A percentile compares a stretch with the other conserved stretches of the same genome.
Conservation (phyloP, 2,329 filamentous ascomycete genomes). For the Diaporthe amygdali region DNA sequence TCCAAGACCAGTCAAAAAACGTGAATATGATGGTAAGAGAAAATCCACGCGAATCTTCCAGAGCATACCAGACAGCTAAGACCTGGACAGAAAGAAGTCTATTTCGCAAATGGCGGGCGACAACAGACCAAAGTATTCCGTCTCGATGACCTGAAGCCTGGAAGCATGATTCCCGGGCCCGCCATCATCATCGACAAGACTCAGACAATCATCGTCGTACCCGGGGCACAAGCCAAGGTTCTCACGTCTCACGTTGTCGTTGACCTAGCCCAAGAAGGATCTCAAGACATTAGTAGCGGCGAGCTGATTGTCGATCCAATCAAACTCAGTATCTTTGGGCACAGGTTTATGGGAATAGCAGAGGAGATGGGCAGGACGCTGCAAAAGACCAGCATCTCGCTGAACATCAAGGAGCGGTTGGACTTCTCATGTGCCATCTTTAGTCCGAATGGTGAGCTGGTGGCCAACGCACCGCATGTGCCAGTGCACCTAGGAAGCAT, state of each 20-base stretch:
- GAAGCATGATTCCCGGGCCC: conserved; percentile 28
- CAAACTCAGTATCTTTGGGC: conserved; percentile 58
- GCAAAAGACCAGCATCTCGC: conserved; percentile 60
- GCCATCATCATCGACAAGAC: conserved; percentile 32
- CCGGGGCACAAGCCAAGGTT: conserved; percentile 17
- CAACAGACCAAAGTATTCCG: neutral
- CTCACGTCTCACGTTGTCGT: conserved; percentile 36
- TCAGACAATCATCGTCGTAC: conserved; percentile 22
- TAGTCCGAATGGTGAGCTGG: conserved; percentile 44
- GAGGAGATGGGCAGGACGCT: conserved; percentile 64
- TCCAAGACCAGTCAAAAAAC: neutral
- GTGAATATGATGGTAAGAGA: neutral
- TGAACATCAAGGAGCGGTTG: conserved; percentile 49
- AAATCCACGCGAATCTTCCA: neutral
- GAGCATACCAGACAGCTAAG: neutral
- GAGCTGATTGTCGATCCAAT: conserved; percentile 48
- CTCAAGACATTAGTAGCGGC: neutral
- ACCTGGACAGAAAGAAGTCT: neutral
- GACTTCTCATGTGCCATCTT: conserved; percentile 51
- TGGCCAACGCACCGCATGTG: conserved; percentile 47
- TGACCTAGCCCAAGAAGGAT: neutral
- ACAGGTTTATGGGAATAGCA: conserved; percentile 64
- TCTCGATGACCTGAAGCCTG: neutral
- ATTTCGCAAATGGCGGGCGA: conserved; percentile 28
- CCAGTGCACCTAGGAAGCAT: conserved; percentile 49